Evolutionary conservation across 2,329 filamentous ascomycete species (phyloP).

Genomic region (Aspergillus niger): DNA sequence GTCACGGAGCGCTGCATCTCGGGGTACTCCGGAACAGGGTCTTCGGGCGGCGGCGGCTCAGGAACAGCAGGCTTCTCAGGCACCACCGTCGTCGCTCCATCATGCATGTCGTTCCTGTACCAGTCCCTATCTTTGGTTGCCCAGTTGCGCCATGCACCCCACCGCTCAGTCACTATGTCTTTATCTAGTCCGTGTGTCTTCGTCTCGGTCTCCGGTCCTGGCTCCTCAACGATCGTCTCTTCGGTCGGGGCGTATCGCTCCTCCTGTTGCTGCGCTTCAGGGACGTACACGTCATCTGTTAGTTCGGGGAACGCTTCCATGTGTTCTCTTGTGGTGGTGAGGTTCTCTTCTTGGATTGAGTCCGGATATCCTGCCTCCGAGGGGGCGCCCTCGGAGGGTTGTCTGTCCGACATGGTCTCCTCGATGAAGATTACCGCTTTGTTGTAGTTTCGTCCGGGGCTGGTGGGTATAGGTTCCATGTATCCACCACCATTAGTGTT

Average conservation of each 20-base stretch:
- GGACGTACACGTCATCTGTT: background rate
- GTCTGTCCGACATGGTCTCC: background rate
- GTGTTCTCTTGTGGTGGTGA: background rate
- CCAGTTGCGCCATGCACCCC: constrained; percentile 1
- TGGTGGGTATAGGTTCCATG: background rate
- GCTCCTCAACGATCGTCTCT: constrained; percentile 1
- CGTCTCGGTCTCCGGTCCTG: background rate
- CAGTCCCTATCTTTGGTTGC: background rate
- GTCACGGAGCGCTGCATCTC: background rate
- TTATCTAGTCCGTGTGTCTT: background rate
- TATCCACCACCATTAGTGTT: background rate
- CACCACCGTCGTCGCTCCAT: background rate
- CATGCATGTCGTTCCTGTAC: background rate
- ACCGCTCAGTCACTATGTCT: background rate
- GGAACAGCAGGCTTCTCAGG: background rate
- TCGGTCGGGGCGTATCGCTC: constrained; percentile 1
- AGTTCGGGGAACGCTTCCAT: background rate
- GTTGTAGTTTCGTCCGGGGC: background rate
- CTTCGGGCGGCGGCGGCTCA: background rate
- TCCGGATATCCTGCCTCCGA: background rate
- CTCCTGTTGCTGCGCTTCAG: background rate
- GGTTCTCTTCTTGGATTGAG: background rate
- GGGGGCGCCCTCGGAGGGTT: background rate
- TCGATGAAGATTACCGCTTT: background rate
- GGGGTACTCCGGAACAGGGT: background rate